Evolutionary conservation across 805 yeast genomes (phyloP).

Genomic region (Schwanniomyces vanrijiae): DNA sequence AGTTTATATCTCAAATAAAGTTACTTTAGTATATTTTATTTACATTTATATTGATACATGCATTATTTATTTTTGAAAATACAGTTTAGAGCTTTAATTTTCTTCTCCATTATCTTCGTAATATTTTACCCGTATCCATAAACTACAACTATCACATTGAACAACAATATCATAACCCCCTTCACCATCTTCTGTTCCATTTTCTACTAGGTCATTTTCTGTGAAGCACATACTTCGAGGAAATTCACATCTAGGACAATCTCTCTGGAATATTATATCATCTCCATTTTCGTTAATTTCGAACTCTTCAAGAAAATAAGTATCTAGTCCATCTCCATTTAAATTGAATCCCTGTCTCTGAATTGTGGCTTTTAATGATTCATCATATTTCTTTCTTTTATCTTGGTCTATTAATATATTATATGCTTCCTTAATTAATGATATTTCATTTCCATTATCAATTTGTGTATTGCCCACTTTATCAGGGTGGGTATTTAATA

Average conservation of each 20-base stretch:
- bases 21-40: not conserved
- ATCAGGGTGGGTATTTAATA: conserved; percentile 79
- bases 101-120: conserved; percentile 41
- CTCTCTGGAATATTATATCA: conserved; percentile 39
- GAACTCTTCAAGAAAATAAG: conserved; percentile 64
- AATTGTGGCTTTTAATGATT: conserved; percentile 30
- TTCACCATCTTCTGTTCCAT: conserved; percentile 51
- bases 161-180: conserved; percentile 64
- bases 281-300: conserved; percentile 23
- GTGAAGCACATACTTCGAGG: conserved; percentile 53
- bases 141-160: conserved; percentile 81
- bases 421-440: conserved; percentile 61
- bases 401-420: conserved; percentile 44
- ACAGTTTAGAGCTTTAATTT: not conserved
- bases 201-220: conserved; percentile 60
- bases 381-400: conserved; percentile 53
- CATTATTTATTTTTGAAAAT: not conserved
- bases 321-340: conserved; percentile 72
- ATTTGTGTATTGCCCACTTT: conserved; percentile 32
- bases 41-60: not conserved
- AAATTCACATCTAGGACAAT: conserved; percentile 68
- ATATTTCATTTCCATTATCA: conserved; percentile 16
- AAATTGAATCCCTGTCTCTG: conserved; percentile 38
- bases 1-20: not conserved
- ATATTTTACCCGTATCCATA: conserved; percentile 79